Conservation (phyloP, 805 yeast species). For the Barnettozyma botsteinii region DNA sequence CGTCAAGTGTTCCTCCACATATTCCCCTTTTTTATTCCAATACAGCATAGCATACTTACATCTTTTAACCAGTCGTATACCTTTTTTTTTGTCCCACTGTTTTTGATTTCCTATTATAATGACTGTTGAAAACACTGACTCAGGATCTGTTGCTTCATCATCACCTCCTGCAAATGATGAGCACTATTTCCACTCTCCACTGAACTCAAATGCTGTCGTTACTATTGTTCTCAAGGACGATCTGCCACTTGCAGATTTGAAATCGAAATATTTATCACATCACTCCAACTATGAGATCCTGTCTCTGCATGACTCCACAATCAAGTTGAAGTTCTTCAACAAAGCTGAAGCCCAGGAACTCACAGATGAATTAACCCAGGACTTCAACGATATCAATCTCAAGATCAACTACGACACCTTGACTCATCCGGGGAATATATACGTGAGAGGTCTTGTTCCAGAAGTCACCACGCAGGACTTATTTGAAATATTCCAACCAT, state of each 20-base stretch:
- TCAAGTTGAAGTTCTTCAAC: conserved; percentile 17
- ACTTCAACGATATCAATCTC: conserved; percentile 1
- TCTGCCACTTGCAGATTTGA: conserved; percentile 4
- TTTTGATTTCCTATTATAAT: no score
- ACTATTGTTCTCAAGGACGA: conserved; percentile 7
- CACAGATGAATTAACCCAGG: conserved; percentile 1
- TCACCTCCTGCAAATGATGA: conserved; percentile 1
- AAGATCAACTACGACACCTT: conserved; percentile 26
- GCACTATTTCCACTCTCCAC: conserved; percentile 18
- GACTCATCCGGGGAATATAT: conserved; percentile 53
- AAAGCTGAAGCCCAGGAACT: conserved; percentile 15
- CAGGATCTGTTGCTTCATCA: neutral
- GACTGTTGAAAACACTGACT: conserved; percentile 1
- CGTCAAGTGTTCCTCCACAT: no score
- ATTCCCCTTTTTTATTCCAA: no score
- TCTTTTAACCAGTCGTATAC: no score
- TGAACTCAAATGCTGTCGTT: conserved; percentile 23
- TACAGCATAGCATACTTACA: no score
- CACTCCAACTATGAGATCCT: conserved; percentile 10
- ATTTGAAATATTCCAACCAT: conserved; percentile 31
- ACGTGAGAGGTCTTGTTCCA: conserved; percentile 42
- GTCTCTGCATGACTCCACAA: conserved; percentile 1
- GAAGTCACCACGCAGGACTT: conserved; percentile 34
- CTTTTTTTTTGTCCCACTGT: no score
- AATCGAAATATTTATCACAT: neutral